Percentiles rank a stretch among this genome's conserved stretches.
Evolutionary conservation across 2,329 filamentous ascomycete species (phyloP).

Genomic region (Myriosclerotinia duriaeana): DNA sequence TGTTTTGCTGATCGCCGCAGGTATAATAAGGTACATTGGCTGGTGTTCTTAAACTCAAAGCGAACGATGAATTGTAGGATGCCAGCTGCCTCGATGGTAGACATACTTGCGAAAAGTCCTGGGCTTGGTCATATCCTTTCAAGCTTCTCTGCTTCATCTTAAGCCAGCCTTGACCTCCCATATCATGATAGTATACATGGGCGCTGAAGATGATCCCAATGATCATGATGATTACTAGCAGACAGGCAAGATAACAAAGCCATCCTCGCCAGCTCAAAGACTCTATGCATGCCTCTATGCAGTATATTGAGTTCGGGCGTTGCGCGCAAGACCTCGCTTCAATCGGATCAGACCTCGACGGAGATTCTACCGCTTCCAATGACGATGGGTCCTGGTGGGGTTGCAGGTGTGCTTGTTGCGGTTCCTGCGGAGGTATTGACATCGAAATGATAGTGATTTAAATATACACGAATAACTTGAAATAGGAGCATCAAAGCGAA

Average conservation of each 20-base stretch:
- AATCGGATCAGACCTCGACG: conserved; percentile 27
- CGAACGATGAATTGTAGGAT: conserved; percentile 13
- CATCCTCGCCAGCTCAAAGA: conserved; percentile 28
- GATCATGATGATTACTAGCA: conserved; percentile 30
- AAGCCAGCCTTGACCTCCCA: conserved; percentile 36
- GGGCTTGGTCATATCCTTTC: neutral
- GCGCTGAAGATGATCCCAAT: conserved; percentile 34
- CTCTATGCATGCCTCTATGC: conserved; percentile 7
- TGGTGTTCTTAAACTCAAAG: conserved; percentile 11
- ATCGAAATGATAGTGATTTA: conserved; percentile 12
- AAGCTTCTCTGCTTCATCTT: conserved; percentile 23
- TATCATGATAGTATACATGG: conserved; percentile 34
- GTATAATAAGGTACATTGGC: conserved; percentile 34
- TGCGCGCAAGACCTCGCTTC: conserved; percentile 22
- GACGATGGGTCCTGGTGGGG: conserved; percentile 15
- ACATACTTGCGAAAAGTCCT: conserved; percentile 24
- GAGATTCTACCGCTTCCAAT: conserved; percentile 25
- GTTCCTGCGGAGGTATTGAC: conserved; percentile 29
- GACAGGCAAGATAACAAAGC: conserved; percentile 27
- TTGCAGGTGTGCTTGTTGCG: conserved; percentile 22
- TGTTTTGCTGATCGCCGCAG: conserved; percentile 38
- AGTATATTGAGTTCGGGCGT: neutral
- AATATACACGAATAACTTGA: conserved; percentile 23
- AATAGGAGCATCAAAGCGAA: conserved; percentile 28
- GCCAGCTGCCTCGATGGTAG: conserved; percentile 32